A percentile compares a stretch with the other conserved stretches of the same genome.
Evolutionary conservation across 2,329 filamentous ascomycete species (phyloP).

Genomic region (Lachnellula arida): DNA sequence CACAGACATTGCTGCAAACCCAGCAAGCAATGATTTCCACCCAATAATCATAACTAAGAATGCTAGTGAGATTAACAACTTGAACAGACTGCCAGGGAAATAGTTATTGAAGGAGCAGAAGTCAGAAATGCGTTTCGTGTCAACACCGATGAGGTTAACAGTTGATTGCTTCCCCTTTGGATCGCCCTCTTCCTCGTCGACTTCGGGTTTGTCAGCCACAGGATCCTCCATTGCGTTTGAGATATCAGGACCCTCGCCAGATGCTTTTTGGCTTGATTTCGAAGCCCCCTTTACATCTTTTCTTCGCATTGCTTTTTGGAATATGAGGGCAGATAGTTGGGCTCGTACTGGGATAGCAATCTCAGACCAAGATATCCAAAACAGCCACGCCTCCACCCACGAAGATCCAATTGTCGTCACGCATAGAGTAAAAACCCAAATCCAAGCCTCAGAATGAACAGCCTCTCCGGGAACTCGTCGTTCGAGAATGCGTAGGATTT

Average conservation of each 20-base stretch:
- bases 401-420: constrained; percentile 47
- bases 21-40: constrained; percentile 63
- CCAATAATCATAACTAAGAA: constrained; percentile 69
- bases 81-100: constrained; percentile 57
- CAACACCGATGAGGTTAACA: constrained; percentile 75
- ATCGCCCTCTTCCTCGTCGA: constrained; percentile 40
- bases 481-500: constrained; percentile 63
- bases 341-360: constrained; percentile 63
- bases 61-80: constrained; percentile 58
- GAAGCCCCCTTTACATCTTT: constrained; percentile 67
- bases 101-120: constrained; percentile 64
- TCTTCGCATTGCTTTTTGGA: constrained; percentile 69
- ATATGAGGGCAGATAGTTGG: constrained; percentile 67
- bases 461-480: constrained; percentile 40
- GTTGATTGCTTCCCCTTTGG: constrained; percentile 64
- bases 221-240: constrained; percentile 22
- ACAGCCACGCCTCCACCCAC: constrained; percentile 61
- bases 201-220: constrained; percentile 31
- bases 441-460: constrained; percentile 53
- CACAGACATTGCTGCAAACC: constrained; percentile 58
- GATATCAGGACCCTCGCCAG: constrained; percentile 24
- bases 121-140: constrained; percentile 63
- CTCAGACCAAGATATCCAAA: constrained; percentile 61
- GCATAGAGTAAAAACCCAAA: constrained; percentile 64
- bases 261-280: constrained; percentile 41